A percentile compares a stretch with the other conserved stretches of the same genome.
Conservation (phyloP, 2,329 filamentous ascomycete genomes). For the Metarhizium brunneum region DNA sequence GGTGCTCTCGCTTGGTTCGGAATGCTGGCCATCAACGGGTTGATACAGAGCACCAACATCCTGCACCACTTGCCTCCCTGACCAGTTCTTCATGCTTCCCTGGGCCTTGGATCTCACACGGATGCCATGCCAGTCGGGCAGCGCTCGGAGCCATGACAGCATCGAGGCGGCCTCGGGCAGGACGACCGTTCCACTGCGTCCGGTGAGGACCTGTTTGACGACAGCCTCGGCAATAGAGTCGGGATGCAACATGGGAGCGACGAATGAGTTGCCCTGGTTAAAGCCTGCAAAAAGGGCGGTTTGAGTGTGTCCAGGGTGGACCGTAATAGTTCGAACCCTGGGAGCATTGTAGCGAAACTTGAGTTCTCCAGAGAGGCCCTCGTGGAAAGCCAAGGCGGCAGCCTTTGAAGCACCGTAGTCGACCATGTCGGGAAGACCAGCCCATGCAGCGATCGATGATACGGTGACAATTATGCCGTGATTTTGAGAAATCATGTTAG, state of each 20-base stretch:
- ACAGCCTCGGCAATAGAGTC: constrained; percentile 37
- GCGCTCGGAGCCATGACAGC: constrained; percentile 35
- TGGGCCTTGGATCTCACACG: constrained; percentile 33
- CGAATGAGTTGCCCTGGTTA: constrained; percentile 39
- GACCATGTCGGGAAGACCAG: constrained; percentile 52
- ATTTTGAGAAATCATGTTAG: constrained; percentile 50
- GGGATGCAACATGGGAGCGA: constrained; percentile 25
- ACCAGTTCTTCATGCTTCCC: constrained; percentile 33
- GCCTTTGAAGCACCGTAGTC: constrained; percentile 62
- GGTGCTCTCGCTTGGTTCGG: constrained; percentile 6
- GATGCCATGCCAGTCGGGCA: constrained; percentile 57
- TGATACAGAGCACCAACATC: constrained; percentile 26
- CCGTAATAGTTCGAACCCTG: constrained; percentile 55
- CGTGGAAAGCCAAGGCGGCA: constrained; percentile 57
- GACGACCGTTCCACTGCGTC: constrained; percentile 38
- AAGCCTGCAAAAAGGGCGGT: constrained; percentile 33
- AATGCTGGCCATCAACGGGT: background rate
- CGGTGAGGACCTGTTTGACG: constrained; percentile 37
- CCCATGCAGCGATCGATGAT: constrained; percentile 53
- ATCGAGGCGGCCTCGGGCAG: constrained; percentile 31
- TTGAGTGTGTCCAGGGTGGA: constrained; percentile 42
- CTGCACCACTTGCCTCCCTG: constrained; percentile 36
- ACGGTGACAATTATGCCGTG: constrained; percentile 69
- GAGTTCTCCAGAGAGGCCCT: constrained; percentile 52
- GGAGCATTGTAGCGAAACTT: constrained; percentile 51